Conservation (phyloP, 495 filamentous ascomycete genomes). For the Pyrenula aspistea region DNA sequence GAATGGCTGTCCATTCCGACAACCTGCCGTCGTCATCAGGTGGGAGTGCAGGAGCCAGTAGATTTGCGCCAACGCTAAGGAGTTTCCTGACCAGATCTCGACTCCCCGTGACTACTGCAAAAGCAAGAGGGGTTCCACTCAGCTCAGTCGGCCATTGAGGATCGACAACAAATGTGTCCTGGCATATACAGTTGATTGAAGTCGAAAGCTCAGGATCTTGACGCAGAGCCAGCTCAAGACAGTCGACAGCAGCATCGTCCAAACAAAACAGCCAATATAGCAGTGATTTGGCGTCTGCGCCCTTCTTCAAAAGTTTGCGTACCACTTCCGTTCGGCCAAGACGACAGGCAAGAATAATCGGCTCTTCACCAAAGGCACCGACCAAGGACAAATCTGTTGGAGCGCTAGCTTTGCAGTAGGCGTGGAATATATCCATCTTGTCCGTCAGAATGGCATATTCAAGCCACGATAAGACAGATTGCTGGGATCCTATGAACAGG, state of each 20-base stretch:
- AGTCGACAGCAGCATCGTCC: constrained; percentile 4
- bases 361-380: no score
- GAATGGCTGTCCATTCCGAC: constrained; percentile 14
- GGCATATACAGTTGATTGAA: constrained; percentile 6
- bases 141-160: constrained; percentile 15
- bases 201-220: no score
- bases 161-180: constrained; percentile 5
- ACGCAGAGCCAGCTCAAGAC: no score
- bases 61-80: constrained; percentile 7
- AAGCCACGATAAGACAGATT: no score
- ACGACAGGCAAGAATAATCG: no score
- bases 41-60: constrained; percentile 2
- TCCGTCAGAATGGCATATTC: no score
- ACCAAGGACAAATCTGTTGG: no score
- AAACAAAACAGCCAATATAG: constrained; percentile 13
- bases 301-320: background rate
- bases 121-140: constrained; percentile 14
- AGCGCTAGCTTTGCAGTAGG: no score
- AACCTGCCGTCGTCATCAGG: constrained; percentile 2
- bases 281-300: constrained; percentile 2
- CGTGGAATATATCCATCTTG: no score
- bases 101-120: constrained; percentile 10
- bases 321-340: no score
- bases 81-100: constrained; percentile 7
- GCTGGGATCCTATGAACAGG: no score